These are phyloP conservation scores for Jaltomata sinuosa DNA, from an alignment of 257 asterid genomes.

Conservation along the genomic window DNA sequence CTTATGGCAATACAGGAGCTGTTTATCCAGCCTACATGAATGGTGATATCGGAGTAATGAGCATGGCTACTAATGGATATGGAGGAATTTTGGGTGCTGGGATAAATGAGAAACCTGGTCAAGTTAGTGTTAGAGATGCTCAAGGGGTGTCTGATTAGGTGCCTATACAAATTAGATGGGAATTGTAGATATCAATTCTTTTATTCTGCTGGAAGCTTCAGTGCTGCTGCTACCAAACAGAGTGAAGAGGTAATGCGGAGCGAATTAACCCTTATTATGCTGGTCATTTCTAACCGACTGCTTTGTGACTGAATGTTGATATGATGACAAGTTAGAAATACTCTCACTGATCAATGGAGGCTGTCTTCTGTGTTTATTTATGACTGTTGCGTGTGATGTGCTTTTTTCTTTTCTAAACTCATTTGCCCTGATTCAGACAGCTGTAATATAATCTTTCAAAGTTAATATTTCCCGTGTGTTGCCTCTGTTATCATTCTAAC, in stretches of 20 bases:
- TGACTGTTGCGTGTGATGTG: slow-evolving; percentile 30
- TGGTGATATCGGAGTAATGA: slow-evolving; percentile 36
- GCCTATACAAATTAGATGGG: slow-evolving; percentile 15
- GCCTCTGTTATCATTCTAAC: background rate
- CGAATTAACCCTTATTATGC: slow-evolving; percentile 16
- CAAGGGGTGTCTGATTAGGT: slow-evolving; percentile 29
- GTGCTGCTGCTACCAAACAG: slow-evolving; percentile 33
- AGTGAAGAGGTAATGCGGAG: slow-evolving; percentile 18
- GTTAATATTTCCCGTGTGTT: background rate
- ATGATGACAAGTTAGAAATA: slow-evolving; percentile 38
- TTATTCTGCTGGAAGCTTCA: slow-evolving; percentile 26
- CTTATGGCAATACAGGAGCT: slow-evolving; percentile 33
- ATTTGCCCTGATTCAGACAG: slow-evolving; percentile 25
- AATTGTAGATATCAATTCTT: slow-evolving; percentile 28
- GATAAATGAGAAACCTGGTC: slow-evolving; percentile 17
- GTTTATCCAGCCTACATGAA: slow-evolving; percentile 47
- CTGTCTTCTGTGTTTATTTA: slow-evolving; percentile 15
- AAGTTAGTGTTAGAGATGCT: slow-evolving; percentile 25
- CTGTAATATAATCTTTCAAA: slow-evolving; percentile 37
- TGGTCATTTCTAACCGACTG: slow-evolving; percentile 40
- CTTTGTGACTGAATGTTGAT: slow-evolving; percentile 29
- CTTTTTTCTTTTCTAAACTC: slow-evolving; percentile 19
- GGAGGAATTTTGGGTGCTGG: slow-evolving; percentile 29
- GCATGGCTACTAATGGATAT: slow-evolving; percentile 31
- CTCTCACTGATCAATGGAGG: slow-evolving; percentile 31